Base-by-base conservation (phyloP, 139 green algal genomes). In the Desmodesmus armatus region DNA sequence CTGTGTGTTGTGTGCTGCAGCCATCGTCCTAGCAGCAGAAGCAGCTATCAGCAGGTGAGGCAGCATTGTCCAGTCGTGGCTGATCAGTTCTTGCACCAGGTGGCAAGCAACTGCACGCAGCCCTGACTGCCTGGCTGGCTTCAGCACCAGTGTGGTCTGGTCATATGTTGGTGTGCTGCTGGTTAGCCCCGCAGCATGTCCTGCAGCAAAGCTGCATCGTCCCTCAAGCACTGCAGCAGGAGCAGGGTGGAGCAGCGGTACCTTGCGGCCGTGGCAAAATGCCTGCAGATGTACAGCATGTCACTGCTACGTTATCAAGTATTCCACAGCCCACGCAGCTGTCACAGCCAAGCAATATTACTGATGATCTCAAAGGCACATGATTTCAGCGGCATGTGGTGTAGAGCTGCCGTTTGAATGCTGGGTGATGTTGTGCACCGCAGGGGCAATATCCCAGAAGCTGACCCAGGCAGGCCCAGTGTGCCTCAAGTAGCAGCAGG, bases 401-500 rank as follows among this genome's bases (percentile, higher is more conserved):
- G 47, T 58, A 13, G 47, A 15, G 47, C 7, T 19, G 21, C 53
- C 53, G 5, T 6, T 3, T 69, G n/a, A n/a, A 37, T 33, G n/a
- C 35, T 9, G 35, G 11, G 6, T 69, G n/a, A 13, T 13, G 2
- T 69, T 69, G 3, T 9, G 17, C 27, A 67, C 35, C 60, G 69
- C 82, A 70, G 58, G 19, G 47, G 23, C 41, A 60, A 82, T 65
- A 21, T 87, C 6, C 82, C 82, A n/a, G 82, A 75, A 39, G 21
- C 39, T 5, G 82, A 87, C 82, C 76, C 76, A 51, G 82, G 82
- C 19, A 35, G 82, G 47, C 82, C 82, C n/a, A 27, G 37, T 17
- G 44, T 88, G 23, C 40, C 66, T 23, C 76, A 2, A 58, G 83
- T 83, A 84, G 87, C 83, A 82, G 87, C 78, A 40, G 82, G 81